Percentiles rank a stretch among this genome's conserved stretches.
Evolutionary conservation across 2,329 filamentous ascomycete species (phyloP).

Genomic region (Tolypocladium inflatum): DNA sequence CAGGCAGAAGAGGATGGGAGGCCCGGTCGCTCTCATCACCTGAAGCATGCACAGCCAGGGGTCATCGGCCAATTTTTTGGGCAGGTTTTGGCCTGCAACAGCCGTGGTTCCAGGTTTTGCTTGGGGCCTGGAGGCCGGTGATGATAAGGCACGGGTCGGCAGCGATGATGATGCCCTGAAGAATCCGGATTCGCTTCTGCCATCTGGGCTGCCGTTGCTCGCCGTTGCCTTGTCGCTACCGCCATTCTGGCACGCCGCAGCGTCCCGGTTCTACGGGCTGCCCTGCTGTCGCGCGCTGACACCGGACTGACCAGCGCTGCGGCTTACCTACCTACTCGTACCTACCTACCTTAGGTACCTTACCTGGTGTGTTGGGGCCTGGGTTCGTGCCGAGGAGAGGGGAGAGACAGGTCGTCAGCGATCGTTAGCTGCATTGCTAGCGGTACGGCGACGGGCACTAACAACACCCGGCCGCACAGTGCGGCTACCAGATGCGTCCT

Average conservation of each 20-base stretch:
- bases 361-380: too few species aligned
- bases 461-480: background rate
- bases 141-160: background rate
- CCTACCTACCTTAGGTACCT: too few species aligned
- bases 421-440: background rate
- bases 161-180: background rate
- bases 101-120: background rate
- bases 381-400: too few species aligned
- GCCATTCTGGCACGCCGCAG: conserved; percentile 3
- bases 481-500: background rate
- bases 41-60: conserved; percentile 3
- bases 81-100: background rate
- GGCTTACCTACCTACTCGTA: background rate
- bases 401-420: background rate
- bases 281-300: background rate
- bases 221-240: conserved; percentile 5
- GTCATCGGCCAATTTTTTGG: background rate
- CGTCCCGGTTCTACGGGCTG: background rate
- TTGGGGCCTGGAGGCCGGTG: background rate
- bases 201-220: background rate
- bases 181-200: background rate
- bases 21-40: background rate
- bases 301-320: background rate
- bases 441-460: conserved; percentile 3
- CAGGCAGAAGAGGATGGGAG: background rate